phyloP scores from a whole-genome alignment of 495 filamentous ascomycete genomes.

The Penicillium parvum region DNA sequence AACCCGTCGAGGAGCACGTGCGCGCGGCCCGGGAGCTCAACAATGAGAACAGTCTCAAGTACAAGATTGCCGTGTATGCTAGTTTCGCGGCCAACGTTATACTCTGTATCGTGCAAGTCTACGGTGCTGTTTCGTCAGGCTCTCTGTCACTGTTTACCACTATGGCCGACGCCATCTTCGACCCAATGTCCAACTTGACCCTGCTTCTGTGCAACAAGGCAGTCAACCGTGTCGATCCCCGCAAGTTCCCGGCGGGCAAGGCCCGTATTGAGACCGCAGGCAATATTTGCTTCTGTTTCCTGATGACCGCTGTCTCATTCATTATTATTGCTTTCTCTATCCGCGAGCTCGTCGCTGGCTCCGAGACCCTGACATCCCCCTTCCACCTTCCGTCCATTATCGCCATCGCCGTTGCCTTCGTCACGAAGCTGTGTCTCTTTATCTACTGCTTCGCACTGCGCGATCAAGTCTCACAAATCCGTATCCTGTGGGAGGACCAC shows the following conservation, averaged over 20 bases:
- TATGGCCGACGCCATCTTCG: slow-evolving; percentile 95
- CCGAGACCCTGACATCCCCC: slow-evolving; percentile 37
- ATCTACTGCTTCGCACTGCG: slow-evolving; percentile 88
- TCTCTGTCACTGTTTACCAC: slow-evolving; percentile 96
- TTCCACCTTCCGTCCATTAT: slow-evolving; percentile 87
- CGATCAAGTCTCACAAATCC: slow-evolving; percentile 83
- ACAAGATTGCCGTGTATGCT: slow-evolving; percentile 85
- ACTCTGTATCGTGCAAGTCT: slow-evolving; percentile 77
- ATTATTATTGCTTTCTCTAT: slow-evolving; percentile 86
- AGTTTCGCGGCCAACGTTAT: slow-evolving; percentile 81
- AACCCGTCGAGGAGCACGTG: slow-evolving; percentile 87
- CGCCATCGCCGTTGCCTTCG: slow-evolving; percentile 79
- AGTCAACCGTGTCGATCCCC: slow-evolving; percentile 81
- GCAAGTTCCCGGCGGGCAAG: slow-evolving; percentile 88
- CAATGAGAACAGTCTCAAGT: slow-evolving; percentile 75
- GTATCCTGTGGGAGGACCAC: slow-evolving; percentile 90
- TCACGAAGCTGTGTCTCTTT: slow-evolving; percentile 79
- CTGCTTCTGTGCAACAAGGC: slow-evolving; percentile 86
- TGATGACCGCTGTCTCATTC: slow-evolving; percentile 89
- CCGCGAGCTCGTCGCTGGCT: slow-evolving; percentile 55
- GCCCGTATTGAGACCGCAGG: slow-evolving; percentile 93
- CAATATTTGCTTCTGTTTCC: slow-evolving; percentile 95
- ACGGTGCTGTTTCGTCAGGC: slow-evolving; percentile 78
- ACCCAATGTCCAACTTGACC: slow-evolving; percentile 86
- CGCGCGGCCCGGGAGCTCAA: slow-evolving; percentile 74